Percentiles rank a stretch among this genome's conserved stretches.
phyloP scores from a whole-genome alignment of 2,329 filamentous ascomycete species.

The Microdochium paspali region DNA sequence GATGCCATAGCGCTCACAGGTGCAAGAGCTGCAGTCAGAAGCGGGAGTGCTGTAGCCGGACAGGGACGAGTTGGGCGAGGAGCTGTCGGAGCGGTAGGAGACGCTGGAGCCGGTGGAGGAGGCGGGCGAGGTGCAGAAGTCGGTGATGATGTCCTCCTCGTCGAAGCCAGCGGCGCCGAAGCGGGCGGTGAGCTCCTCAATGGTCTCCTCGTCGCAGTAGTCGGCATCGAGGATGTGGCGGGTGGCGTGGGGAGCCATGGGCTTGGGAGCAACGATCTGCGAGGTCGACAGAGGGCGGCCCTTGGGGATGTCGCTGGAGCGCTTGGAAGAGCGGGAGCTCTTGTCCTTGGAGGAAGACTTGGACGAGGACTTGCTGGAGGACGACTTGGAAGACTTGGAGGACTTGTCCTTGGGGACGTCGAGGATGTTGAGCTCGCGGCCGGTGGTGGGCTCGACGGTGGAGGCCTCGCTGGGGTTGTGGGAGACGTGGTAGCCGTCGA shows the following conservation, averaged over 20 bases:
- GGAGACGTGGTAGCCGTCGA: conserved; percentile 96
- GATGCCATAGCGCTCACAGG: conserved; percentile 93
- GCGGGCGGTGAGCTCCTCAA: conserved; percentile 72
- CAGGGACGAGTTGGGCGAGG: conserved; percentile 62
- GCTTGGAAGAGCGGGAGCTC: conserved; percentile 38
- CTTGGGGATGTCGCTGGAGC: conserved; percentile 62
- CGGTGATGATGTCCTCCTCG: conserved; percentile 44
- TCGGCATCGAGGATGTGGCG: conserved; percentile 77
- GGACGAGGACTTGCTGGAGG: conserved; percentile 32
- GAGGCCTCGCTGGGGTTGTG: conserved; percentile 88
- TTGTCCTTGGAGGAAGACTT: conserved; percentile 31
- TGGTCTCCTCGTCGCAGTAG: conserved; percentile 61
- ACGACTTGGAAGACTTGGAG: conserved; percentile 30
- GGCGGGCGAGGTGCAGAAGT: conserved; percentile 49
- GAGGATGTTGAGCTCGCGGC: conserved; percentile 94
- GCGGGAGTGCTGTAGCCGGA: conserved; percentile 71
- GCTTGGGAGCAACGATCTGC: conserved; percentile 85
- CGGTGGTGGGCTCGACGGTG: conserved; percentile 90
- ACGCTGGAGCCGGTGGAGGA: conserved; percentile 63
- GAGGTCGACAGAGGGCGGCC: conserved; percentile 81
- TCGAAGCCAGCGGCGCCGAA: conserved; percentile 55
- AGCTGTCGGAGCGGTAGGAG: conserved; percentile 63
- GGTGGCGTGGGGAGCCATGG: conserved; percentile 78
- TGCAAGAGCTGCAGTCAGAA: conserved; percentile 73
- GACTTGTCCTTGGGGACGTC: conserved; percentile 61